Evolutionary conservation across 2,329 filamentous ascomycete species (phyloP).

Genomic region (Elsinoe fawcettii): DNA sequence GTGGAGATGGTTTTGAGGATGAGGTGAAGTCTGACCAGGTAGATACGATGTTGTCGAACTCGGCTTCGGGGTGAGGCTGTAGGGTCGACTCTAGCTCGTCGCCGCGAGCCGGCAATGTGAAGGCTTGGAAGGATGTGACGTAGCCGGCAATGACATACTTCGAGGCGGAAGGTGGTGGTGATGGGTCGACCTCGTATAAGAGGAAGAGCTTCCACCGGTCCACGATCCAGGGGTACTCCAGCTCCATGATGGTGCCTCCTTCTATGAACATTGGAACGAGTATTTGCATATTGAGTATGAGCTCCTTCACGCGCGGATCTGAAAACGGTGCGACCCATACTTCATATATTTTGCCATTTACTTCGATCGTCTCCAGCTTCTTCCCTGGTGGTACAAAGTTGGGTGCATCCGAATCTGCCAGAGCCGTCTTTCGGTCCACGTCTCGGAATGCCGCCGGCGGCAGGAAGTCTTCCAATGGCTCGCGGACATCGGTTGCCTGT

Average conservation of each 20-base stretch:
- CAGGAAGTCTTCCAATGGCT: constrained; percentile 56
- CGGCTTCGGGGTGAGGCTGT: constrained; percentile 22
- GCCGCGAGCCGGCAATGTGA: constrained; percentile 28
- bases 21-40: constrained; percentile 9
- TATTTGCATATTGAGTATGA: constrained; percentile 76
- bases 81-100: constrained; percentile 22
- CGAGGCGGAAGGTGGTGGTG: constrained; percentile 19
- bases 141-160: constrained; percentile 84
- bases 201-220: constrained; percentile 91
- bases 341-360: constrained; percentile 61
- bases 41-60: constrained; percentile 16
- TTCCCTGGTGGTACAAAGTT: constrained; percentile 67
- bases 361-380: constrained; percentile 56
- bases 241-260: constrained; percentile 69
- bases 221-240: constrained; percentile 63
- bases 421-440: constrained; percentile 14
- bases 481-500: constrained; percentile 60
- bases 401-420: constrained; percentile 39
- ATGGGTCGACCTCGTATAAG: constrained; percentile 37
- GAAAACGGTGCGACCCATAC: constrained; percentile 73
- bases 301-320: constrained; percentile 59
- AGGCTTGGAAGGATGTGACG: constrained; percentile 83
- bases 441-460: constrained; percentile 48
- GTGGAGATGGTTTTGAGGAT: constrained; percentile 26
- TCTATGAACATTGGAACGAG: constrained; percentile 85